phyloP scores from a whole-genome alignment of 129 eudicot species.

The Chrysanthemum lavandulifolium region DNA sequence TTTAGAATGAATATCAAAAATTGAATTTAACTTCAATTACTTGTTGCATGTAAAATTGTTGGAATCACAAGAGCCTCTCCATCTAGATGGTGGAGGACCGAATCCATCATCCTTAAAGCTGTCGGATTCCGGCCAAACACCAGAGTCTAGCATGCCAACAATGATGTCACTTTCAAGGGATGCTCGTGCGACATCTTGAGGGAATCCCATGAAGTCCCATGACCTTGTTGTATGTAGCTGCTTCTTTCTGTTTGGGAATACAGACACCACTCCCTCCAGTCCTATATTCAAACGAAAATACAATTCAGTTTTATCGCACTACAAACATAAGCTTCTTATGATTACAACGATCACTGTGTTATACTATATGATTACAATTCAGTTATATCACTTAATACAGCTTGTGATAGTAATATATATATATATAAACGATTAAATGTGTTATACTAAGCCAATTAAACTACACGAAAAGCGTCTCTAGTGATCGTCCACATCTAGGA shows the following conservation, averaged over 20 bases:
- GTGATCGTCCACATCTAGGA: constrained; percentile 9
- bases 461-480: no score
- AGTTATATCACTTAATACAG: no score
- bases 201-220: constrained; percentile 60
- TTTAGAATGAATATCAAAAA: not conserved
- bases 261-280: constrained; percentile 61
- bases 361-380: no score
- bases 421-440: not conserved
- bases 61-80: constrained; percentile 46
- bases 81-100: constrained; percentile 47
- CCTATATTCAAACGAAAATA: constrained; percentile 19
- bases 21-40: constrained; percentile 14
- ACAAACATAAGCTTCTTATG: no score
- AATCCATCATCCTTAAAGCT: constrained; percentile 46
- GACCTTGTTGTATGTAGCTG: constrained; percentile 69
- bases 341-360: no score
- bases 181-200: constrained; percentile 16
- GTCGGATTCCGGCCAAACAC: constrained; percentile 51
- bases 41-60: constrained; percentile 50
- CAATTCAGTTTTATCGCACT: no score
- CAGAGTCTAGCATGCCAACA: constrained; percentile 46
- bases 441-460: not conserved
- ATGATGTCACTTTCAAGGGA: constrained; percentile 40
- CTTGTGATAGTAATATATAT: not conserved
- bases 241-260: constrained; percentile 42